Evolutionary conservation across 345 rosid species (phyloP), one percentile per base, ranked within the genome.

Genomic region (Murraya paniculata): DNA sequence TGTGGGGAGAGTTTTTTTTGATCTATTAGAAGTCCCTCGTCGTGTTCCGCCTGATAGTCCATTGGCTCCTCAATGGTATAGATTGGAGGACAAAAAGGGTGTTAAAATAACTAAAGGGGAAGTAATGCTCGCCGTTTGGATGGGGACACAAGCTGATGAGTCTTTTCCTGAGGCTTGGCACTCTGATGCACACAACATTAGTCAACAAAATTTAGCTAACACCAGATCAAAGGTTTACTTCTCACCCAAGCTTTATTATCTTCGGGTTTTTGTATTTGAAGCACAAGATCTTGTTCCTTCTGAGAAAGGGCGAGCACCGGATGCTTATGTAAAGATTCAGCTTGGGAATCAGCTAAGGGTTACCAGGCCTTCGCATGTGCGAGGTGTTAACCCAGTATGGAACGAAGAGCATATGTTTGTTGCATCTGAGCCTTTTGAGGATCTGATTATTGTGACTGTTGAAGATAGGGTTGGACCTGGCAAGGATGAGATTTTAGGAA

Each of bases 121-220:
- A 77, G 64, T 96, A n/a, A 96, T 96, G 99, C 89, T 96, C 21
- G 95, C 97, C 1, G 94, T 96, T 30, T 96, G 99, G 99, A 86
- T 96, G 85, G 98, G 99, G 68, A 96, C 99, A 24, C 99, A 94
- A 81, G 98, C 99, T 0, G 99, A 96, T 35, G 99, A 96, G 79
- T 88, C 98, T 10, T 96, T 96, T 79, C 94, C 97, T 0, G 94
- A 90, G 55, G 98, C 98, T 58, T 96, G 99, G 98, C 98, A 96
- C 73, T 96, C 99, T 9, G 99, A 96, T 82, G 97, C 99, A 4
- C 98, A 93, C 80, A 81, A 85, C 21, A 74, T 96, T 9, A 89
- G 89, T 81, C 98, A 93, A n/a, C 75, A 80, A 19, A 93, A 92
- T 74, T 77, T 96, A 0, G 82, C 95, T 3, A 91, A 89, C 70